phyloP scores from a whole-genome alignment of 2,329 filamentous ascomycete genomes.

The Nothophaeocryptopus gaeumannii region DNA sequence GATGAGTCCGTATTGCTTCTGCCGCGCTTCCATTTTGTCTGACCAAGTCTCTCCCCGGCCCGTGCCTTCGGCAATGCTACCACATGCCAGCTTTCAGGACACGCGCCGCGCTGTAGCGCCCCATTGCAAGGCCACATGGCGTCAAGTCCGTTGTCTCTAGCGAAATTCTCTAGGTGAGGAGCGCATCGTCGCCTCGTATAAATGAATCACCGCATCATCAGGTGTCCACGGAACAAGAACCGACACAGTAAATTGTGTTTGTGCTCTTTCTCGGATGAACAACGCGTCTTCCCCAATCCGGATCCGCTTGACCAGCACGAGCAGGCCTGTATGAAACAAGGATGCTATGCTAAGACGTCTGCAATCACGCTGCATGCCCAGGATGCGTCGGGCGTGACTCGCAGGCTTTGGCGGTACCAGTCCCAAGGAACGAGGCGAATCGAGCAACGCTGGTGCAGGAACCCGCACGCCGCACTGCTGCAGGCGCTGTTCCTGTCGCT shows the following conservation, averaged over 20 bases:
- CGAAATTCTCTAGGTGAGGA: constrained; percentile 14
- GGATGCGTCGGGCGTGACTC: constrained; percentile 15
- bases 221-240: background rate
- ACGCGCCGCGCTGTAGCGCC: constrained; percentile 1
- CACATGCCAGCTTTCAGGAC: constrained; percentile 5
- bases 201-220: constrained; percentile 9
- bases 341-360: constrained; percentile 10
- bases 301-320: background rate
- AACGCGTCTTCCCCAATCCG: constrained; percentile 1
- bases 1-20: constrained; percentile 13
- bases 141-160: constrained; percentile 19
- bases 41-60: constrained; percentile 5
- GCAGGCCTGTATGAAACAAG: constrained; percentile 9
- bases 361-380: constrained; percentile 14
- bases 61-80: constrained; percentile 9
- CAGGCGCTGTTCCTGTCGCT: background rate
- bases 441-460: constrained; percentile 8
- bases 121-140: constrained; percentile 12
- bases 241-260: too few species aligned
- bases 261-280: too few species aligned
- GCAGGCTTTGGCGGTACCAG: constrained; percentile 5
- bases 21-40: constrained; percentile 1
- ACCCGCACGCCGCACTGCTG: background rate
- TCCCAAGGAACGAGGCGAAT: background rate
- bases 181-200: constrained; percentile 11